Percentiles rank a stretch among this genome's conserved stretches.
These are phyloP conservation scores for Schizosaccharomyces japonicus DNA, from an alignment of 805 yeast species.

Conservation along the genomic window DNA sequence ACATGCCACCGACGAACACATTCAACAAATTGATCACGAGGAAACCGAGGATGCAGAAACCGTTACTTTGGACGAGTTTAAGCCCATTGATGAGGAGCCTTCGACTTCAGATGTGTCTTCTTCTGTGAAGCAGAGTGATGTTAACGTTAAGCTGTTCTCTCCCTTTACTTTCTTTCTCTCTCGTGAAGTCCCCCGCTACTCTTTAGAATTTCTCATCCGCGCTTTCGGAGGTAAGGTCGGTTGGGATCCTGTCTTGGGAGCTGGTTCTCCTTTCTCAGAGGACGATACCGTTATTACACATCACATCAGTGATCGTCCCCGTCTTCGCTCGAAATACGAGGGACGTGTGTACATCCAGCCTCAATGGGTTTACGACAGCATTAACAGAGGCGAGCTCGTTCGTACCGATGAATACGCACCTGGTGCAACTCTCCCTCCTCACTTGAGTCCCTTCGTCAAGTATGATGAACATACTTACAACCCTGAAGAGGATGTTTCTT, in stretches of 20 bases:
- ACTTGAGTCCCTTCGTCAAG: constrained; percentile 69
- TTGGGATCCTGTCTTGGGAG: constrained; percentile 73
- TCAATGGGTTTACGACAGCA: constrained; percentile 87
- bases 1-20: background rate
- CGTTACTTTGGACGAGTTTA: constrained; percentile 43
- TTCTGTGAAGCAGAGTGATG: no score
- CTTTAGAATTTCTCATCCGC: constrained; percentile 64
- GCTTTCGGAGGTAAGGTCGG: constrained; percentile 70
- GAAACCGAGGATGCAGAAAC: constrained; percentile 21
- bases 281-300: constrained; percentile 42
- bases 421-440: constrained; percentile 90
- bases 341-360: constrained; percentile 92
- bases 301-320: constrained; percentile 85
- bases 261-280: constrained; percentile 21
- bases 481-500: constrained; percentile 31
- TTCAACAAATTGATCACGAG: constrained; percentile 5
- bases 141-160: constrained; percentile 40
- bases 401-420: constrained; percentile 71
- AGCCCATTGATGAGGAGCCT: constrained; percentile 18
- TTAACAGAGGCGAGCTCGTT: constrained; percentile 52
- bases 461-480: constrained; percentile 83
- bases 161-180: constrained; percentile 67
- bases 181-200: constrained; percentile 84
- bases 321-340: constrained; percentile 45
- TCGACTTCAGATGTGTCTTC: background rate